Conservation (phyloP, 306 rosid genomes). For the Hippophae gyantsensis region DNA sequence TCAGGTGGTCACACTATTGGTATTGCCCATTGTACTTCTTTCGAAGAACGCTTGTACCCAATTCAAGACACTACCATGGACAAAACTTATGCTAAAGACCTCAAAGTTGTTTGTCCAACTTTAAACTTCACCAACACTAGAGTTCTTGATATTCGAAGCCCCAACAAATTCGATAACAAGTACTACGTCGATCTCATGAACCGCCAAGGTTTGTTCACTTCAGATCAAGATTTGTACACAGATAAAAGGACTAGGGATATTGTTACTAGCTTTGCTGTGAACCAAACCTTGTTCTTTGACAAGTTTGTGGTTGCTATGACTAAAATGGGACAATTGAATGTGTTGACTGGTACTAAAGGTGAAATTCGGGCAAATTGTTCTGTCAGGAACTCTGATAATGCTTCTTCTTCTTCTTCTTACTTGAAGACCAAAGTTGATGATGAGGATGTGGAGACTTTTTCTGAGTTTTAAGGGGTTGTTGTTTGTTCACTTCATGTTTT, state of each 20-base stretch:
- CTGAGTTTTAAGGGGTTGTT: slow-evolving; percentile 8
- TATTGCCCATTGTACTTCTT: slow-evolving; percentile 32
- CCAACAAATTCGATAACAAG: slow-evolving; percentile 45
- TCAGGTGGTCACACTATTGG: slow-evolving; percentile 66
- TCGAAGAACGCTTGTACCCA: slow-evolving; percentile 41
- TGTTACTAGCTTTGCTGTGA: slow-evolving; percentile 31
- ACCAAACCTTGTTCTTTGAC: slow-evolving; percentile 42
- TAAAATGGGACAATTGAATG: slow-evolving; percentile 52
- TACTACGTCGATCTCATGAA: slow-evolving; percentile 42
- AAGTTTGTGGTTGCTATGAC: slow-evolving; percentile 34
- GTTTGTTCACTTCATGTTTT: no score
- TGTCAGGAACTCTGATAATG: slow-evolving; percentile 24
- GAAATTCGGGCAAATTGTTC: slow-evolving; percentile 50
- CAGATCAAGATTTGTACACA: slow-evolving; percentile 40
- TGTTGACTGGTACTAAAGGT: slow-evolving; percentile 37
- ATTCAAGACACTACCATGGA: slow-evolving; percentile 36
- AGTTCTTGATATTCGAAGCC: slow-evolving; percentile 38
- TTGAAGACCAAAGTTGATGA: slow-evolving; percentile 20
- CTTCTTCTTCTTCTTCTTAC: background rate
- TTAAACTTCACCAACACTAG: slow-evolving; percentile 4
- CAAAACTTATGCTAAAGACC: slow-evolving; percentile 34
- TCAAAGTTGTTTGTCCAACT: slow-evolving; percentile 30
- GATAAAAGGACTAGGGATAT: slow-evolving; percentile 30
- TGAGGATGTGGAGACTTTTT: slow-evolving; percentile 22
- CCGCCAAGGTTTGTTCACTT: slow-evolving; percentile 54